A percentile compares a stretch with the other conserved stretches of the same genome.
phyloP scores from a whole-genome alignment of 2,329 filamentous ascomycete genomes.

The Trichophyton mentagrophytes region DNA sequence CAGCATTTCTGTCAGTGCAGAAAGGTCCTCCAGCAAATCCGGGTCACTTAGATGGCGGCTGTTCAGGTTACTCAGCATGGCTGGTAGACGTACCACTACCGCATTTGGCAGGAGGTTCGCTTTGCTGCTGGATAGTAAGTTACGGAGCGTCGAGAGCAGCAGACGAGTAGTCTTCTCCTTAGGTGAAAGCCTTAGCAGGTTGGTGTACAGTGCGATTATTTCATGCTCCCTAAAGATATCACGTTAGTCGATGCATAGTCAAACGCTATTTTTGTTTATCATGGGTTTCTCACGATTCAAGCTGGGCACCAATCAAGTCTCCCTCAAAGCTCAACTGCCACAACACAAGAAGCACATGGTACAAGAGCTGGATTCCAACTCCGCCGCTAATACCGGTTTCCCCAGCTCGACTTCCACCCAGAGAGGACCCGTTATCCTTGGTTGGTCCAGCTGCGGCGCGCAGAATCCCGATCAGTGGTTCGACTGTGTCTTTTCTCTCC shows the following conservation, averaged over 20 bases:
- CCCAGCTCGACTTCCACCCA: conserved; percentile 52
- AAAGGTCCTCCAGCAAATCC: conserved; percentile 38
- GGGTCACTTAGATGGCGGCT: conserved; percentile 39
- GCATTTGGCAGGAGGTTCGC: conserved; percentile 64
- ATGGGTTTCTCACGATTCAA: conserved; percentile 58
- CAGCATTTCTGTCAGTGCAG: conserved; percentile 49
- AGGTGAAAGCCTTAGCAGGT: conserved; percentile 78
- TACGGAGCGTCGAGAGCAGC: conserved; percentile 76
- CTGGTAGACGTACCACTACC: conserved; percentile 67
- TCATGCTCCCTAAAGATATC: conserved; percentile 62
- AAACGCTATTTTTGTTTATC: conserved; percentile 2
- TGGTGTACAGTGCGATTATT: conserved; percentile 80
- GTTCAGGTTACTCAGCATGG: conserved; percentile 46
- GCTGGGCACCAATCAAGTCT: conserved; percentile 55
- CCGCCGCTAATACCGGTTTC: conserved; percentile 56
- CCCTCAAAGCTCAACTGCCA: conserved; percentile 95
- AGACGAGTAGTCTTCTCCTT: conserved; percentile 97
- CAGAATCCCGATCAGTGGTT: conserved; percentile 70
- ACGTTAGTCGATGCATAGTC: conserved; percentile 12
- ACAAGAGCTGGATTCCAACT: conserved; percentile 59
- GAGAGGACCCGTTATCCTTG: conserved; percentile 52
- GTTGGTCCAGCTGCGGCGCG: conserved; percentile 59
- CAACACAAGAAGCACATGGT: conserved; percentile 81
- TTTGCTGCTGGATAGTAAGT: conserved; percentile 65
- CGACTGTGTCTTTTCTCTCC: conserved; percentile 71